A percentile compares a stretch with the other conserved stretches of the same genome.
These are phyloP conservation scores for Mrakia hoshinonis DNA, from an alignment of 768 basidiomycete genomes.

Conservation along the genomic window DNA sequence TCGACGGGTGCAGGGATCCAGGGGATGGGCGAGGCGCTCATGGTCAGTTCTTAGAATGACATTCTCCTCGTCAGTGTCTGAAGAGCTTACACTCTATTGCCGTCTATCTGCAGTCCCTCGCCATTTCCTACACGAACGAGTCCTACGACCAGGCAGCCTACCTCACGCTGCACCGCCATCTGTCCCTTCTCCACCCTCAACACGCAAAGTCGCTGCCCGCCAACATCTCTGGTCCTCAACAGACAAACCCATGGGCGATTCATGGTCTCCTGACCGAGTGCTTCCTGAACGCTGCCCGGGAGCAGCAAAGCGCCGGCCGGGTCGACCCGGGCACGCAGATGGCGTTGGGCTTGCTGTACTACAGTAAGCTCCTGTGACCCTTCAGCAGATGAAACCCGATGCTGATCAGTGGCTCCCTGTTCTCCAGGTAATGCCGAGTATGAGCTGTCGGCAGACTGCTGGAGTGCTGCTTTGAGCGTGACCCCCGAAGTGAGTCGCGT, in stretches of 20 bases:
- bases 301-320: slow-evolving; percentile 62
- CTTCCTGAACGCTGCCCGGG: slow-evolving; percentile 72
- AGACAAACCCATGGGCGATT: slow-evolving; percentile 58
- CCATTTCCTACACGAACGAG: slow-evolving; percentile 95
- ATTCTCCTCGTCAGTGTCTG: background rate
- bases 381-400: background rate
- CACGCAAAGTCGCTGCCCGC: slow-evolving; percentile 45
- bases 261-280: slow-evolving; percentile 69
- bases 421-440: slow-evolving; percentile 58
- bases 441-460: slow-evolving; percentile 86
- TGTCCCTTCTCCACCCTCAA: slow-evolving; percentile 52
- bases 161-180: slow-evolving; percentile 75
- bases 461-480: slow-evolving; percentile 71
- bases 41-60: slow-evolving; percentile 6
- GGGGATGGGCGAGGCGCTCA: slow-evolving; percentile 30
- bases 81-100: background rate
- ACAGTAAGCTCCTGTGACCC: slow-evolving; percentile 42
- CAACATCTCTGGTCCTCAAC: slow-evolving; percentile 9
- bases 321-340: slow-evolving; percentile 84
- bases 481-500: slow-evolving; percentile 55
- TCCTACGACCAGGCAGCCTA: slow-evolving; percentile 78
- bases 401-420: background rate
- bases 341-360: slow-evolving; percentile 85
- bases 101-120: slow-evolving; percentile 60
- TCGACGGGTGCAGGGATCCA: slow-evolving; percentile 19